Evolutionary conservation across 2,329 filamentous ascomycete genomes (phyloP), one percentile per base, ranked within the genome.

Genomic region (Botrytis tulipae): DNA sequence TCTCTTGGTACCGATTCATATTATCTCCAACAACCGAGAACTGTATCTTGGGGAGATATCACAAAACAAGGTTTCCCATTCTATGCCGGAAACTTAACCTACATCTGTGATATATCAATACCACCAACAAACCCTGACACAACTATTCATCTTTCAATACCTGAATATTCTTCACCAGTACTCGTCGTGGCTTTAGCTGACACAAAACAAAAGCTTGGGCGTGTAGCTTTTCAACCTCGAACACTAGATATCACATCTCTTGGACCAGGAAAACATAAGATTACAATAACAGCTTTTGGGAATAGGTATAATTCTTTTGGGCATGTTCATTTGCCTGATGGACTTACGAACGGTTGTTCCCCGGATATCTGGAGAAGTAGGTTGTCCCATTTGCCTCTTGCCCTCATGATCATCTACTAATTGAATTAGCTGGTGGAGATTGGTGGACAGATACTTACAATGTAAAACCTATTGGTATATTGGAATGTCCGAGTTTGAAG

Each of bases 301-400:
- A 80, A 80, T 74, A 74, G 79, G 12, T 77, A 78, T 59, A 80
- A 80, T 72, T 70, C 75, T n/a, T 80, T 80, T 72, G 78, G 78
- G 6, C 77, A 78, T 62, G 71, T 80, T 12, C 79, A 80, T 73
- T 44, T 78, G 5, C 71, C 74, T 3, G 77, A 77, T 61, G 76
- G 76, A 37, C 72, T 77, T 40, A 77, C 75, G 20, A 68, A 73
- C 46, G 79, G 77, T 72, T 70, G 67, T 20, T 74, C 67, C 10
- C 78, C 78, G 1, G 76, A 77, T 62, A 73, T 75, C 20, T 79
- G 77, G 74, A 76, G 78, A 74, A 78, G 77, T 78, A 73, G 65
- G 75, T 78, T n/a, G 7, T 42, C 25, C 22, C n/a, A 20, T 25
- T 42, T 63, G 20, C 3, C 32, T 29, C 8, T 48, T n/a, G n/a